Conservation (phyloP, 129 eudicot genomes). For the Saposhnikovia divaricata region DNA sequence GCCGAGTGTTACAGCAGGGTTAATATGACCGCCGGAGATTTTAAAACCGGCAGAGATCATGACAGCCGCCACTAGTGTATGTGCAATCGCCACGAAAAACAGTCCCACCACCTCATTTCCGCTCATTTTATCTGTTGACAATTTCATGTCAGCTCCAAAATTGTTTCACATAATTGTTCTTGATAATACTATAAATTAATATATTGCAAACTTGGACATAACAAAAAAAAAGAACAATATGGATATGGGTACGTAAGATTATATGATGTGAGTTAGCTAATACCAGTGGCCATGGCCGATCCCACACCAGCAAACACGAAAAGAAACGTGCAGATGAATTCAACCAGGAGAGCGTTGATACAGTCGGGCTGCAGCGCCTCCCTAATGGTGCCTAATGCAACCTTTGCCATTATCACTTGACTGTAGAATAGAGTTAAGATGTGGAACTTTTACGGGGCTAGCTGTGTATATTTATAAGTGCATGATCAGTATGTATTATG, state of each 20-base stretch:
- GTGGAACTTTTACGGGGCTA: too few species aligned
- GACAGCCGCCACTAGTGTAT: conserved; percentile 69
- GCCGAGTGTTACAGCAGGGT: conserved; percentile 90
- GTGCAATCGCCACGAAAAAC: conserved; percentile 70
- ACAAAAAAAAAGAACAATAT: too few species aligned
- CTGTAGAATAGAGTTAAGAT: background rate
- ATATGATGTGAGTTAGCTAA: too few species aligned
- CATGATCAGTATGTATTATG: too few species aligned
- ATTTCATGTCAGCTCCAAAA: too few species aligned
- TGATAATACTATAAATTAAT: too few species aligned
- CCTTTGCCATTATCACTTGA: conserved; percentile 46
- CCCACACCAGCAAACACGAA: conserved; percentile 87
- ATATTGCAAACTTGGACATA: too few species aligned
- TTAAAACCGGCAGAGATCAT: conserved; percentile 73
- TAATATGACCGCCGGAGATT: conserved; percentile 79
- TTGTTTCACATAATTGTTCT: too few species aligned
- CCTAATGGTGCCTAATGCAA: conserved; percentile 49
- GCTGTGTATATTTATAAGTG: too few species aligned
- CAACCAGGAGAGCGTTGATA: conserved; percentile 74
- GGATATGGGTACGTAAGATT: too few species aligned
- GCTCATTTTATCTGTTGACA: conserved; percentile 36
- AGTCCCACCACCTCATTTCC: conserved; percentile 66
- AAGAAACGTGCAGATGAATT: conserved; percentile 76
- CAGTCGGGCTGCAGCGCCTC: conserved; percentile 66
- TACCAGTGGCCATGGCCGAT: conserved; percentile 80